Evolutionary conservation across 108 stramenopile genomes (phyloP).

Genomic region (Cyclotella cryptica): DNA sequence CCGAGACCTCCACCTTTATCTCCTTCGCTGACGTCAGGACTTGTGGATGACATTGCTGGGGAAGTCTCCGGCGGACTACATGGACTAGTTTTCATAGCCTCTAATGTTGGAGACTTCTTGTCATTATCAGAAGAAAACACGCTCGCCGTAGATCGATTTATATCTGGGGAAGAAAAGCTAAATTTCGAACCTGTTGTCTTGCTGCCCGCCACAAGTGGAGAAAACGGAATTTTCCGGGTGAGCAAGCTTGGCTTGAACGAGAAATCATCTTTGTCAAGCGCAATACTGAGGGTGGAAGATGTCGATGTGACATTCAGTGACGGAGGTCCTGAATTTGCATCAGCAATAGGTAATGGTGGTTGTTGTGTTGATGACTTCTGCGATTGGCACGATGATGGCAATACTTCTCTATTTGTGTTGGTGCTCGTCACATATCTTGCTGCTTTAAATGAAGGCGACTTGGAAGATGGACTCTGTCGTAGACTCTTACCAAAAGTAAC

Average conservation of each 20-base stretch:
- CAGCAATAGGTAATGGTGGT: too few species aligned
- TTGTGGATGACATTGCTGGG: conserved; percentile 13
- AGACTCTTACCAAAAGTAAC: too few species aligned
- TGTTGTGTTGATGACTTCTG: not conserved
- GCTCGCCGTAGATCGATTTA: not conserved
- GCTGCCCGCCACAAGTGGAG: conserved; percentile 17
- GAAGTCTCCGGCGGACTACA: conserved; percentile 12
- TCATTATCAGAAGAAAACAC: not conserved
- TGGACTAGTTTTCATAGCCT: not conserved
- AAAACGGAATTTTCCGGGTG: conserved; percentile 25
- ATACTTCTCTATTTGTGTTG: not conserved
- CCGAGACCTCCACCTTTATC: conserved; percentile 46
- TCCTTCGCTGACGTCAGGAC: conserved; percentile 46
- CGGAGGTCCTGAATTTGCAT: not conserved
- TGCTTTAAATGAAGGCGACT: not conserved
- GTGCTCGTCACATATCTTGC: not conserved
- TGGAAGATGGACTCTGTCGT: too few species aligned
- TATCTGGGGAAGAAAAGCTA: conserved; percentile 10
- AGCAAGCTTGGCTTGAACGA: conserved; percentile 35
- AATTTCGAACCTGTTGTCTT: conserved; percentile 5
- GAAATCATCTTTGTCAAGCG: conserved; percentile 40
- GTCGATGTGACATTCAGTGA: not conserved
- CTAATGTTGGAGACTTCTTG: not conserved
- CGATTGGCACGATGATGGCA: not conserved
- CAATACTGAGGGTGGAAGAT: conserved; percentile 6